phyloP scores from a whole-genome alignment of 208 protist genomes.

The Trypanosoma cruzi region DNA sequence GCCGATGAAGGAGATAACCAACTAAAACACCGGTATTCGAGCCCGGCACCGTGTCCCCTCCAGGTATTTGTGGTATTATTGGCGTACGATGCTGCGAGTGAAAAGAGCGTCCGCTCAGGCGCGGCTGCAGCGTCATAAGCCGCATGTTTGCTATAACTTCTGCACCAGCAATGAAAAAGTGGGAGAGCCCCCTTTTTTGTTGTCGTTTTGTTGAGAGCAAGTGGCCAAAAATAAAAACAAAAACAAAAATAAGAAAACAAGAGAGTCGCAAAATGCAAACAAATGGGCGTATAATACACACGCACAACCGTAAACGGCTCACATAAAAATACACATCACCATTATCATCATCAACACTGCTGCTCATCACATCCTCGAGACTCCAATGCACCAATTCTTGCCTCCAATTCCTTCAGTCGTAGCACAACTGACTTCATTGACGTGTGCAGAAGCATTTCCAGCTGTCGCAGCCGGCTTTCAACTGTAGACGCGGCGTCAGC shows the following conservation, averaged over 20 bases:
- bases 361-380: neutral
- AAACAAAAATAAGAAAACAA: neutral
- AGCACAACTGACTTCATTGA: slow-evolving; percentile 24
- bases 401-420: slow-evolving; percentile 29
- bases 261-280: neutral
- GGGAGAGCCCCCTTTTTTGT: too few relatives aligned
- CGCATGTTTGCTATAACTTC: slow-evolving; percentile 22
- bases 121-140: neutral
- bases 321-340: neutral
- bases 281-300: neutral
- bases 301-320: neutral
- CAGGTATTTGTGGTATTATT: slow-evolving; percentile 60
- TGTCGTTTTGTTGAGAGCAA: neutral
- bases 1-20: slow-evolving; percentile 72
- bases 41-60: slow-evolving; percentile 12
- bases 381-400: slow-evolving; percentile 25
- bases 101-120: slow-evolving; percentile 30
- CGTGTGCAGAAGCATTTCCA: slow-evolving; percentile 23
- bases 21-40: slow-evolving; percentile 37
- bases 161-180: neutral
- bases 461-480: slow-evolving; percentile 10
- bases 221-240: neutral
- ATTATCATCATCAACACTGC: neutral
- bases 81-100: slow-evolving; percentile 84
- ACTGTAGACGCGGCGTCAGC: slow-evolving; percentile 4